These are phyloP conservation scores for Pleurotus citrinopileatus DNA, from an alignment of 768 basidiomycete genomes.

Conservation along the genomic window DNA sequence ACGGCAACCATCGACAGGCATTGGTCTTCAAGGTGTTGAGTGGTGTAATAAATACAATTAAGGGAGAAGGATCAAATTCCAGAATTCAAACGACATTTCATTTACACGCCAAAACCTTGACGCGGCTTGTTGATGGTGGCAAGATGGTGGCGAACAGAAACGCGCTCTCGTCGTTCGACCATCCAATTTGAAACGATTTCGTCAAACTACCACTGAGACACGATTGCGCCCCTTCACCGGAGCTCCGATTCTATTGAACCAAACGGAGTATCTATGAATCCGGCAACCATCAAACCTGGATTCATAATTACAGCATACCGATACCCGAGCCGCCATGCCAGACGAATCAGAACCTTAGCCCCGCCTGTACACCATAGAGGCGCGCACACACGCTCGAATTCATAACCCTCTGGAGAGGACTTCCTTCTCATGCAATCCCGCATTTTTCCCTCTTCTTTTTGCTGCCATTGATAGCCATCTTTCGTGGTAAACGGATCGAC, in stretches of 20 bases:
- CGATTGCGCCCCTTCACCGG: background rate
- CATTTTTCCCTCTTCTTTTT: background rate
- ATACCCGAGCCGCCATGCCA: constrained; percentile 7
- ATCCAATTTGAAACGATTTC: background rate
- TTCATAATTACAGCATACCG: constrained; percentile 8
- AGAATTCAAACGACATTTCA: no score
- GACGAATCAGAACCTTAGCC: constrained; percentile 7
- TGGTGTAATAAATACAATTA: background rate
- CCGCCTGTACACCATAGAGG: background rate
- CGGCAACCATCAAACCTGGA: constrained; percentile 8
- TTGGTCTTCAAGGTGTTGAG: no score
- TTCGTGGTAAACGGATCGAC: background rate
- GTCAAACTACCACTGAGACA: background rate
- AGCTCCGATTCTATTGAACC: constrained; percentile 1
- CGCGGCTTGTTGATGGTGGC: no score
- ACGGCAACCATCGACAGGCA: no score
- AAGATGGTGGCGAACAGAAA: background rate
- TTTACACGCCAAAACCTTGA: no score
- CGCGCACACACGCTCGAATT: background rate
- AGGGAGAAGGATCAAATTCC: background rate
- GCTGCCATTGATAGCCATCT: background rate
- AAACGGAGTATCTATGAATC: constrained; percentile 8
- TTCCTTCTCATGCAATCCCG: constrained; percentile 4
- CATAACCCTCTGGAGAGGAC: background rate
- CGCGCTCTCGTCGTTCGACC: background rate